Evolutionary conservation across 768 basidiomycete species (phyloP).

Genomic region (Lepiota venenata): DNA sequence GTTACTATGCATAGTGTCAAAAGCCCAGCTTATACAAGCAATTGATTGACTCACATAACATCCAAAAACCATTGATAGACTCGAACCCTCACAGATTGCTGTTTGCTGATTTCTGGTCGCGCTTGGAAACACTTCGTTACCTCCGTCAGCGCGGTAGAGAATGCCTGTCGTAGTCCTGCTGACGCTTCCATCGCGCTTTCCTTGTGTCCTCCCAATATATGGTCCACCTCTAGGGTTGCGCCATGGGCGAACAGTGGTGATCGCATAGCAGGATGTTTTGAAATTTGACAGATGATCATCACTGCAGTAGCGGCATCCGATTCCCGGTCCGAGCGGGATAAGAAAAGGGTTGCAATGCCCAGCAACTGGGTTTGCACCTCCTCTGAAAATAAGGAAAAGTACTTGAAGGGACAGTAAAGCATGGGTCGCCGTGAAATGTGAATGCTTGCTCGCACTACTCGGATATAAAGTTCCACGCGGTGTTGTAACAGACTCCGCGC

Average conservation of each 20-base stretch:
- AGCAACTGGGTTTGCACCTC: conserved; percentile 3
- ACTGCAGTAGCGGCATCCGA: background rate
- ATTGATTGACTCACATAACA: background rate
- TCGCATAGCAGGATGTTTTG: background rate
- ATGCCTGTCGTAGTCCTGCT: background rate
- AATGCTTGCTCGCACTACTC: background rate
- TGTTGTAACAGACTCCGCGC: background rate
- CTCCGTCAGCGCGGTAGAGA: background rate
- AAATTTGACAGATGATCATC: background rate
- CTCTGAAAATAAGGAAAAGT: background rate
- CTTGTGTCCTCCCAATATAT: background rate
- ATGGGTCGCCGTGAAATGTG: background rate
- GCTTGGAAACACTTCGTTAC: background rate
- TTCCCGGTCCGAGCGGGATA: background rate
- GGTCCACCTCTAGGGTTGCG: background rate
- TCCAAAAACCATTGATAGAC: conserved; percentile 1
- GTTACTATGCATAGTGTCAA: background rate
- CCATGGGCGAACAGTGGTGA: background rate
- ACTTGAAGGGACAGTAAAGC: conserved; percentile 1
- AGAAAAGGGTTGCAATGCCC: background rate
- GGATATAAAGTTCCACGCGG: conserved; percentile 3
- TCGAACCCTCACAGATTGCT: background rate
- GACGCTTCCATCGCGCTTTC: background rate
- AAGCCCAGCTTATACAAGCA: background rate
- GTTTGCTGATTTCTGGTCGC: background rate